A percentile compares a stretch with the other conserved stretches of the same genome.
Evolutionary conservation across 83 land plant species (phyloP).

Genomic region (Thuja plicata): DNA sequence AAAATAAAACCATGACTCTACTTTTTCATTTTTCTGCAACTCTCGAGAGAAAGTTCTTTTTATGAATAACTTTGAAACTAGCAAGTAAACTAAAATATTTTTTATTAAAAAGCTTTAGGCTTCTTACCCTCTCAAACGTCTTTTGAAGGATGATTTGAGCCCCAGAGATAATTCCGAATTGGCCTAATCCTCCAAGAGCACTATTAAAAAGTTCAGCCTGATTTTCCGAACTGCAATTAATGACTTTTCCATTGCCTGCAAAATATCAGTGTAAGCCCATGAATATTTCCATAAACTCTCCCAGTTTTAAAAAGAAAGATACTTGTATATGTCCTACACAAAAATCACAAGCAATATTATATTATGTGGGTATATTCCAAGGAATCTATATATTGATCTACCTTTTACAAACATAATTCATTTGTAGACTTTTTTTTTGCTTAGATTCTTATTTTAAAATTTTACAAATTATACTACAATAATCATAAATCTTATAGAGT

Average conservation of each 20-base stretch:
- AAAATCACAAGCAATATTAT: neutral
- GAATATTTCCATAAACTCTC: neutral
- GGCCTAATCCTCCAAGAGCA: slow-evolving; percentile 77
- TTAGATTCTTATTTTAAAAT: too few species aligned
- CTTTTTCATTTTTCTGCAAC: too few species aligned
- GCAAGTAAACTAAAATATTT: neutral
- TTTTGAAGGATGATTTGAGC: slow-evolving; percentile 51
- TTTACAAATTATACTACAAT: too few species aligned
- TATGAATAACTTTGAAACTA: too few species aligned
- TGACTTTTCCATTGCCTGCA: slow-evolving; percentile 43
- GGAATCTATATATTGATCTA: too few species aligned
- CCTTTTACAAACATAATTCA: neutral
- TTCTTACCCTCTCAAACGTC: slow-evolving; percentile 55
- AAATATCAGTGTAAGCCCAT: neutral
- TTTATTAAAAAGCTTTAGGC: too few species aligned
- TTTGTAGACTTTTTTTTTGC: too few species aligned
- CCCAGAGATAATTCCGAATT: slow-evolving; percentile 75
- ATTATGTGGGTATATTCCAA: neutral
- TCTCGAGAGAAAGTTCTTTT: neutral
- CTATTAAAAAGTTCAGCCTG: slow-evolving; percentile 55
- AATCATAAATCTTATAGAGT: neutral
- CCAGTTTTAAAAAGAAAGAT: neutral
- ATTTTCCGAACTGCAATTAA: slow-evolving; percentile 28
- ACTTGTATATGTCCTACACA: neutral
- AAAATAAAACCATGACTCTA: too few species aligned